Evolutionary conservation across 352 stramenopile species (phyloP), one percentile per base, ranked within the genome.

Genomic region (Globisporangium yorkense): DNA sequence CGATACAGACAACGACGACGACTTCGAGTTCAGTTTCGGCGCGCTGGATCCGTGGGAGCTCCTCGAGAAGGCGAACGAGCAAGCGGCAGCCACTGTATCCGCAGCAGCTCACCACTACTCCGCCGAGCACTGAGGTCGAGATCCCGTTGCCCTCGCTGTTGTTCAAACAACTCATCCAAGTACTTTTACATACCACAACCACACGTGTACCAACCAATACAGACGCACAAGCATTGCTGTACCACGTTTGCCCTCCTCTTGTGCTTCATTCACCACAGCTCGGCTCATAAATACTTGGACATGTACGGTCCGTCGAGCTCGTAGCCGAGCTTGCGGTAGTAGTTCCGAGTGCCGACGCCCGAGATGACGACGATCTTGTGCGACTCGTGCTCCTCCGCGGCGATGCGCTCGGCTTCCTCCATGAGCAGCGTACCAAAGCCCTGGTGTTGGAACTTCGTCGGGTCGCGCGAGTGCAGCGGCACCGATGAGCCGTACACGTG

Each of bases 401-500:
- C 94, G 69, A 99, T 98, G 10, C 94, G 75, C 78, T 99, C 96
- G 6, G 96, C 96, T 59, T 99, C 96, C 71, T 98, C 94, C 96
- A 99, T 98, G 15, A 99, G 64, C 56, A 98, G 71, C 59, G 96
- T 98, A 37, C 96, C 96, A 65, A 97, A 98, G 47, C 96, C 96
- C 54, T 90, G 95, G 77, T 99, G 96, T 71, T 99, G 96, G 74
- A 99, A 99, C 56, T 97, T 94, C 29, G 91, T 98, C 45, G 94
- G 92, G 65, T 98, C 94, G 49, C 94, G 75, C n/a, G 81, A 85
- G 41, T 96, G 92, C 7, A 99, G 80, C 21, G 94, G 92, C 31
- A 99, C 94, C 27, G 96, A 96, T 12, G 89, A 97, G n/a, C 96
- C 96, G 68, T 99, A 99, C 7, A 99, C 96, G 59, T 99, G 96